Evolutionary conservation across 2,329 filamentous ascomycete species (phyloP), one percentile per base, ranked within the genome.

Genomic region (Botrytis pseudocinerea): DNA sequence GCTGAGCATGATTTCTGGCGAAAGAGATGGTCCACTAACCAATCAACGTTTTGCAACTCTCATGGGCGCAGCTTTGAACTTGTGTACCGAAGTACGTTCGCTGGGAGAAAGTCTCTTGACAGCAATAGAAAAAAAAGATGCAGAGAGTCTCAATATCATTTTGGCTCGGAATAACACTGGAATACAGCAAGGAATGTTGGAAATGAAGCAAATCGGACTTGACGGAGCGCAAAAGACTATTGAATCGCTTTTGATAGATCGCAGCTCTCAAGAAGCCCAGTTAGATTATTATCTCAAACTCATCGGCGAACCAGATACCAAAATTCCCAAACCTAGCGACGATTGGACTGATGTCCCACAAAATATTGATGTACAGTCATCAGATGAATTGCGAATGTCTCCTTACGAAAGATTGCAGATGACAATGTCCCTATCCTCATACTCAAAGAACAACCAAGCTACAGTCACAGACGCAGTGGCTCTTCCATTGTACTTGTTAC

Each of bases 321-420:
- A n/a, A n/a, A 54, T 54, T 28, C 65, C 46, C 22, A 69, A 59
- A 48, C 35, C n/a, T 32, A 40, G n/a, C 22, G 65, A 69, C 20
- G 65, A 69, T 7, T 54, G 44, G 65, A 14, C n/a, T 54, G 65
- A 69, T 42, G 38, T 69, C 28, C 35, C 22, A 9, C 44, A 57
- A 22, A 69, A n/a, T 10, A 57, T 57, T 28, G 46, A 69, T 54
- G 28, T 20, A 69, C 28, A 25, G 20, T n/a, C 65, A 38, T 18
- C 18, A 12, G 65, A 69, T n/a, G 65, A 69, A 28, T 28, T 69
- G 65, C 28, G 65, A 57, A 69, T 69, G 48, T 69, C 46, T 40
- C n/a, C 32, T 12, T 69, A 57, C 18, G 65, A 69, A 25, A 40
- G 42, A 18, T 59, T 20, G 22, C 44, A 46, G 42, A 46, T 62